Conservation (phyloP, 345 rosid species). For the Eucalyptus cloeziana region DNA sequence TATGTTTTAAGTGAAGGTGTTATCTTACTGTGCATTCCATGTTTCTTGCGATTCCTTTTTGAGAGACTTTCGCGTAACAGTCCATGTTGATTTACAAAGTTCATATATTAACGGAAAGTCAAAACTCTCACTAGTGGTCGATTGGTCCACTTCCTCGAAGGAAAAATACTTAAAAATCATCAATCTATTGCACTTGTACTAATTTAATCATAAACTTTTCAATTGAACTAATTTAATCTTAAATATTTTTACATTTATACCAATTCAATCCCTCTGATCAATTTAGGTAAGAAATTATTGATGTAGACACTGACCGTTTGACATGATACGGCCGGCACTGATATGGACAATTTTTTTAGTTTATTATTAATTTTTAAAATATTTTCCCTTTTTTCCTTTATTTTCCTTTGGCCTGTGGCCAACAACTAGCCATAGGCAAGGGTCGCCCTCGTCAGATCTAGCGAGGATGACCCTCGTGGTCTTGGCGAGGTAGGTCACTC, state of each 20-base stretch:
- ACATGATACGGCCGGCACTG: accelerated
- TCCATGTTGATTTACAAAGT: neutral
- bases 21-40: neutral
- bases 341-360: too few relatives aligned
- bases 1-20: neutral
- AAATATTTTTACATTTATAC: too few relatives aligned
- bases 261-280: accelerated
- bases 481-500: too few relatives aligned
- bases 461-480: accelerated
- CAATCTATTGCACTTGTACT: accelerated
- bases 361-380: too few relatives aligned
- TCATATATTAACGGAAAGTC: neutral
- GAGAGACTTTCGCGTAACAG: neutral
- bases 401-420: neutral
- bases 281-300: too few relatives aligned
- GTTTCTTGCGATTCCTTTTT: neutral
- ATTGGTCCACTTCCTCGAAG: neutral
- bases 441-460: neutral
- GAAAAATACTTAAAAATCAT: too few relatives aligned
- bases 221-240: too few relatives aligned
- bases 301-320: accelerated
- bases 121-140: neutral
- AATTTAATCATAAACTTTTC: too few relatives aligned
- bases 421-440: too few relatives aligned
- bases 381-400: accelerated